Evolutionary conservation across 768 basidiomycete species (phyloP).

Genomic region (Termitomyces heimii): DNA sequence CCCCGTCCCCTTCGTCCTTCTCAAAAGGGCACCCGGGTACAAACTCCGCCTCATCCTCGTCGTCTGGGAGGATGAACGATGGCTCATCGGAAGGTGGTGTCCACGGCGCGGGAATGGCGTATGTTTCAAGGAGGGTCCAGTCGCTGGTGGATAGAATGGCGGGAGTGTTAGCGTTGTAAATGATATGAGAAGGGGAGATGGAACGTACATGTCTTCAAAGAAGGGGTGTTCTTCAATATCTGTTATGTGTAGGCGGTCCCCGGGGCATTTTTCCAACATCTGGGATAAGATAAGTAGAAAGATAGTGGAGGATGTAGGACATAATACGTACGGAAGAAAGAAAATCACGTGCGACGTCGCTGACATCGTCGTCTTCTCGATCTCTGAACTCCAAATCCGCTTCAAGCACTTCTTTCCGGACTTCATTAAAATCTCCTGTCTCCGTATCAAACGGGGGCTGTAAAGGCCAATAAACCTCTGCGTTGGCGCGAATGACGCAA

Average conservation of each 20-base stretch:
- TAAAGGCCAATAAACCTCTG: not conserved
- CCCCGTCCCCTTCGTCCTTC: not conserved
- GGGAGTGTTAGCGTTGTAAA: not conserved
- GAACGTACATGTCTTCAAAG: not conserved
- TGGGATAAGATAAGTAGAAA: not conserved
- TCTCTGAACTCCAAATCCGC: not conserved
- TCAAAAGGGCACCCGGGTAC: not conserved
- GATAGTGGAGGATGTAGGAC: not conserved
- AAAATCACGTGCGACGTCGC: not conserved
- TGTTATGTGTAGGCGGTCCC: not conserved
- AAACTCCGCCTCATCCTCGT: not conserved
- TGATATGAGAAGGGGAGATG: not conserved
- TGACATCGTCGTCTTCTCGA: not conserved
- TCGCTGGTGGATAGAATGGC: not conserved
- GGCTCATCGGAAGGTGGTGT: not conserved
- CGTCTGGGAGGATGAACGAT: not conserved
- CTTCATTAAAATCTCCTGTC: not conserved
- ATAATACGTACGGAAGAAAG: not conserved
- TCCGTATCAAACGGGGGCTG: not conserved
- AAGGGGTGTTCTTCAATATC: not conserved
- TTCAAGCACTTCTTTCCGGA: not conserved
- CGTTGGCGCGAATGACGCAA: too few relatives aligned
- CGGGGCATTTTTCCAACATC: not conserved
- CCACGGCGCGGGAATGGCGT: not conserved
- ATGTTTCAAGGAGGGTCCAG: not conserved